Conservation (phyloP, 1,284 basidiomycete genomes). For the Moniliella sp. region DNA sequence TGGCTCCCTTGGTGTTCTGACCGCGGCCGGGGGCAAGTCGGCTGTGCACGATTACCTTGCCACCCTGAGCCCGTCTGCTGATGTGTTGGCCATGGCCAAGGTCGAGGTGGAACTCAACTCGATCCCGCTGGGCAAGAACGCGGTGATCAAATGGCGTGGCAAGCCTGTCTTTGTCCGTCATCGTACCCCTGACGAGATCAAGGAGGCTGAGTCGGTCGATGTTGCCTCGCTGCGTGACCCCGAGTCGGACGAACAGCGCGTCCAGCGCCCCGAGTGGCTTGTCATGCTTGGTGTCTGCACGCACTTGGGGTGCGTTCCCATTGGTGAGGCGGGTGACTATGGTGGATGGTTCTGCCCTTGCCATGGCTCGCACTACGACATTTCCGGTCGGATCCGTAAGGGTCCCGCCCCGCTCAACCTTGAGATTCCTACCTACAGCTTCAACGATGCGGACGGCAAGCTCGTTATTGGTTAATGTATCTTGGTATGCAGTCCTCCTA, state of each 20-base stretch:
- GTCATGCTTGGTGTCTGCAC: slow-evolving; percentile 55
- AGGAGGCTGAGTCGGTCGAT: slow-evolving; percentile 67
- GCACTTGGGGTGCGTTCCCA: slow-evolving; percentile 95
- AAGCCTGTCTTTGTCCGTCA: slow-evolving; percentile 99
- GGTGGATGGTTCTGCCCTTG: slow-evolving; percentile 72
- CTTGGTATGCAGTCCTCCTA: no score
- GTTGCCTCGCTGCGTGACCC: slow-evolving; percentile 79
- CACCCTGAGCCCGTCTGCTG: slow-evolving; percentile 88
- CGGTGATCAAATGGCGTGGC: slow-evolving; percentile 56
- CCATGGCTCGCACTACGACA: slow-evolving; percentile 88
- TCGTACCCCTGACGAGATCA: slow-evolving; percentile 72
- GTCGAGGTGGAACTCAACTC: slow-evolving; percentile 74
- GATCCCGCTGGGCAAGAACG: slow-evolving; percentile 79
- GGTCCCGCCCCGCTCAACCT: slow-evolving; percentile 73
- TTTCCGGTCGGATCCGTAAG: slow-evolving; percentile 81
- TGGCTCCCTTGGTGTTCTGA: slow-evolving; percentile 76
- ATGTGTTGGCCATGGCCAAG: slow-evolving; percentile 91
- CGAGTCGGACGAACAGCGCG: slow-evolving; percentile 63
- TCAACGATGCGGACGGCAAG: slow-evolving; percentile 33
- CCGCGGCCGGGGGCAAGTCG: slow-evolving; percentile 80
- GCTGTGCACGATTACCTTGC: slow-evolving; percentile 80
- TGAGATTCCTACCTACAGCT: slow-evolving; percentile 44
- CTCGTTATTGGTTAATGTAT: no score
- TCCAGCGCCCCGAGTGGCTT: slow-evolving; percentile 83
- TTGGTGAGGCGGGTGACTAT: slow-evolving; percentile 80